Conservation (phyloP, 371 early-diverging fungal species). For the Catenaria anguillulae region DNA sequence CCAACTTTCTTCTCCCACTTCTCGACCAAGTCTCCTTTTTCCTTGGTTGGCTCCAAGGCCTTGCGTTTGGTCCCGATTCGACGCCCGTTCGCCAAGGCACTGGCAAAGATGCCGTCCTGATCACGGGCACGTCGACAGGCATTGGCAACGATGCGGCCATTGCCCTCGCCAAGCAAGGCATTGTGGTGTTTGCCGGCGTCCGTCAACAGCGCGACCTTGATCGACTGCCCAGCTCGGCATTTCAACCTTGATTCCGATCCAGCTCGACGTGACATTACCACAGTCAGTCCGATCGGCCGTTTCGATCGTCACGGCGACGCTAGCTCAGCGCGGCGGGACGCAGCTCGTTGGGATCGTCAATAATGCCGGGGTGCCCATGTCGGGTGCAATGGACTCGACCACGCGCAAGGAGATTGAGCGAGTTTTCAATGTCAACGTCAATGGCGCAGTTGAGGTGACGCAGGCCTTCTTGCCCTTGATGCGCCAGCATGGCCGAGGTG, state of each 20-base stretch:
- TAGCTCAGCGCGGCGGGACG: neutral
- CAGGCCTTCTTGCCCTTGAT: neutral
- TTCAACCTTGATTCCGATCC: neutral
- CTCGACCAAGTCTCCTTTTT: neutral
- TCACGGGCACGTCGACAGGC: constrained; percentile 30
- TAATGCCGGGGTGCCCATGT: neutral
- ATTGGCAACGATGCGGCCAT: constrained; percentile 32
- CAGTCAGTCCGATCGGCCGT: neutral
- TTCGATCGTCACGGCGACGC: neutral
- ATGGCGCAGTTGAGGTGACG: neutral
- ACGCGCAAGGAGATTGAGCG: neutral
- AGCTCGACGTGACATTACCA: neutral
- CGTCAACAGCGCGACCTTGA: neutral
- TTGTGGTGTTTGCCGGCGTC: constrained; percentile 6
- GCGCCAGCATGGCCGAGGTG: neutral
- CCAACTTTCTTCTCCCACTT: neutral
- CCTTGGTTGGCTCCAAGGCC: neutral
- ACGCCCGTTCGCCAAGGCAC: neutral
- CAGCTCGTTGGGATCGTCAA: neutral
- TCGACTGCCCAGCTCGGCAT: neutral
- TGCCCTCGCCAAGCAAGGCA: constrained; percentile 19
- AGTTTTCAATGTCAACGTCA: neutral
- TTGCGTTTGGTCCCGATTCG: neutral
- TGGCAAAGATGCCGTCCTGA: neutral
- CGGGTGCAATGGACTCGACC: neutral